Conservation (phyloP, 2,329 filamentous ascomycete genomes). For the Trichoderma afroharzianum region DNA sequence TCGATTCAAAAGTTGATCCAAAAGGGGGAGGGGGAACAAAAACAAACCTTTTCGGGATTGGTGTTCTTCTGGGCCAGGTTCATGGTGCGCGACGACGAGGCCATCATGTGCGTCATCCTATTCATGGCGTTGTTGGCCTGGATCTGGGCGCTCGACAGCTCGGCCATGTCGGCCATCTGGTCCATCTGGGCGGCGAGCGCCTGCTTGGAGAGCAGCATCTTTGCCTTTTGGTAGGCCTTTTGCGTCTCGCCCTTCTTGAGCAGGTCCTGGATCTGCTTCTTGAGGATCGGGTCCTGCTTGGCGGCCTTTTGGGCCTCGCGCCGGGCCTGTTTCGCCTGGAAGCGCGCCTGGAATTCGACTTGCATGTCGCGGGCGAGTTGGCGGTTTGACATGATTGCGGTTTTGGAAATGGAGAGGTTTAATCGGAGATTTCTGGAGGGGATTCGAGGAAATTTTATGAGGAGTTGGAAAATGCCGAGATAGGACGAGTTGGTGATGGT, state of each 20-base stretch:
- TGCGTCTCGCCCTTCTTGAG: conserved; percentile 62
- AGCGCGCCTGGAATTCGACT: conserved; percentile 60
- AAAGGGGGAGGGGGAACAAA: not conserved
- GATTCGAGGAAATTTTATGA: too few species aligned
- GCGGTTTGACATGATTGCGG: conserved; percentile 52
- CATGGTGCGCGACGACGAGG: conserved; percentile 57
- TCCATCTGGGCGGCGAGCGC: conserved; percentile 61
- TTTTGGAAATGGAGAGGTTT: not conserved
- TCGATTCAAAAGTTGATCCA: not conserved
- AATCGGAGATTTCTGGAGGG: too few species aligned
- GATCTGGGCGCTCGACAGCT: conserved; percentile 58
- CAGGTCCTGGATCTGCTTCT: conserved; percentile 61
- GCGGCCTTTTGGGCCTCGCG: conserved; percentile 58
- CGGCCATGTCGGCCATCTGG: conserved; percentile 62
- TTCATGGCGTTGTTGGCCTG: conserved; percentile 64
- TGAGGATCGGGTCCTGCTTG: conserved; percentile 57
- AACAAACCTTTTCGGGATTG: conserved; percentile 53
- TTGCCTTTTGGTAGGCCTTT: conserved; percentile 61
- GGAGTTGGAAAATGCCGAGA: not conserved
- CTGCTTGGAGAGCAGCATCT: conserved; percentile 60
- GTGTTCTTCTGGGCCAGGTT: conserved; percentile 54
- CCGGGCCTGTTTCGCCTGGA: conserved; percentile 60
- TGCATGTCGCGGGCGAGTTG: conserved; percentile 59
- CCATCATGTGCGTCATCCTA: conserved; percentile 63
- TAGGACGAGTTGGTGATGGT: not conserved